Base-by-base conservation (phyloP, 805 yeast genomes). In the Komagataella kurtzmanii region DNA sequence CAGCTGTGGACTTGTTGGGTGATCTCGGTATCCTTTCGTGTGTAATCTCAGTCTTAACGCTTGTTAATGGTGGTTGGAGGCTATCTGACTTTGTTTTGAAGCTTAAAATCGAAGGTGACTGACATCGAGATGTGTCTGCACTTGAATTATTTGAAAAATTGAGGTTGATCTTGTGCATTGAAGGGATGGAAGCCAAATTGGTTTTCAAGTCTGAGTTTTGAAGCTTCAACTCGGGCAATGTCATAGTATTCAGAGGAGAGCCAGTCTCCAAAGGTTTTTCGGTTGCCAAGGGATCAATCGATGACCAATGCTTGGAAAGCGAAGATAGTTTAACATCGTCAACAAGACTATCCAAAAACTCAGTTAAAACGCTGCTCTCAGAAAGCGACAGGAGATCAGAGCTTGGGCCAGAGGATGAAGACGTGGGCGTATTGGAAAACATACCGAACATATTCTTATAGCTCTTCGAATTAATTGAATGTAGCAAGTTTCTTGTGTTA, bases 331-430 rank as follows among this genome's bases (percentile, higher is more conserved):
- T 61, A 17, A 59, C 58, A 50, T 65, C 67, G 51, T 64, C 65
- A 1, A 67, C 71, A 18, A 68, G 65, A 17, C 68, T 63, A 50
- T 68, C 72, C 23, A 68, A 57, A 51, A 68, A 68, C 7, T 59
- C 58, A 48, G 66, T 70, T 44, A 68, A 54, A 0, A 66, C 71
- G 4, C 64, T 58, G 6, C 68, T 56, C 49, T 68, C 72, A 0
- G 70, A 63, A 7, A 58, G 56, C 1, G 68, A 62, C 21, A 68
- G 56, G 44, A 67, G 57, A 43, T 65, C 69, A 43, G 52, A 53
- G 7, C 55, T 56, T 6, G 44, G 19, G 43, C 8, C 24, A 2
- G 49, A 46, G n/a, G 19, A 12, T 3, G 30, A 19, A n/a, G 30
- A 17, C 12, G 17, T 5, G 10, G 30, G 14, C 17, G 24, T 8